These are phyloP conservation scores for Stereum hirsutum DNA, from an alignment of 1,284 basidiomycete genomes.

Conservation along the genomic window DNA sequence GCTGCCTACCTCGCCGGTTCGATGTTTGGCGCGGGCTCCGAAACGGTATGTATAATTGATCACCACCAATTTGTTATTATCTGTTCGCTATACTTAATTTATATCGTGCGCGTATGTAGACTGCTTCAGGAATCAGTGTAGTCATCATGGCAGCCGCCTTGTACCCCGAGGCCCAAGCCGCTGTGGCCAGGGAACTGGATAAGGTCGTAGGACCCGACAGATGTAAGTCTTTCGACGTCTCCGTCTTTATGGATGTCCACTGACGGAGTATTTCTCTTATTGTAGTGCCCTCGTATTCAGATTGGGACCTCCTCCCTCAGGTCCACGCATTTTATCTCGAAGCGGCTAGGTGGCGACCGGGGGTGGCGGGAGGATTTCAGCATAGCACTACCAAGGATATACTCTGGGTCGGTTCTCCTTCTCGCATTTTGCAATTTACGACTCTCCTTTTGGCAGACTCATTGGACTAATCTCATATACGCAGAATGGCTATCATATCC, in stretches of 20 bases:
- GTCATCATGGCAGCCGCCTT: constrained; percentile 54
- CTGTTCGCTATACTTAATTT: neutral
- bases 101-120: constrained; percentile 21
- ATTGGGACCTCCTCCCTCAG: constrained; percentile 40
- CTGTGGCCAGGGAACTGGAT: constrained; percentile 56
- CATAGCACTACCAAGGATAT: constrained; percentile 53
- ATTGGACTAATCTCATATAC: neutral
- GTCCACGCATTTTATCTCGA: constrained; percentile 56
- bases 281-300: constrained; percentile 45
- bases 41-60: constrained; percentile 30
- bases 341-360: constrained; percentile 55
- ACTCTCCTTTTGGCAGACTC: neutral
- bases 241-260: constrained; percentile 51
- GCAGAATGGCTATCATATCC: constrained; percentile 46
- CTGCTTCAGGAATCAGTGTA: constrained; percentile 45
- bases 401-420: constrained; percentile 34
- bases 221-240: constrained; percentile 43
- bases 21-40: constrained; percentile 57
- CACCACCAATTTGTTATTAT: neutral
- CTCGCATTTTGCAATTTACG: neutral
- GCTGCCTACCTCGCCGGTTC: constrained; percentile 51
- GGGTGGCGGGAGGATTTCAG: constrained; percentile 35
- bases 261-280: too few relatives aligned
- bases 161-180: constrained; percentile 43
- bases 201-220: constrained; percentile 43